phyloP scores from a whole-genome alignment of 2,329 filamentous ascomycete genomes.

The Penicillium sp. region DNA sequence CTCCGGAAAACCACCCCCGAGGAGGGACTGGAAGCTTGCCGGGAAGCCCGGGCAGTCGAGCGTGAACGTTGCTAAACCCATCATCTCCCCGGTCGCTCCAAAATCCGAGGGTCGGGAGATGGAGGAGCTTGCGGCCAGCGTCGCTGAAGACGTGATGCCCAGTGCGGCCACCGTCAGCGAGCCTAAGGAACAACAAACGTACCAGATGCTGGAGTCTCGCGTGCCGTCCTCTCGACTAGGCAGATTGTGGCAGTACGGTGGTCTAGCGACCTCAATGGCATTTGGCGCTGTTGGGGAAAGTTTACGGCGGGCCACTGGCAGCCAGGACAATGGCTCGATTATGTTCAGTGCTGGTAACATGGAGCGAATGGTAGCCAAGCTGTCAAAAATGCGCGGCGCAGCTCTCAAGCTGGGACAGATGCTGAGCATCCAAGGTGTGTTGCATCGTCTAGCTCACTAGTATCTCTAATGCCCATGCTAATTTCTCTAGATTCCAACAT shows the following conservation, averaged over 20 bases:
- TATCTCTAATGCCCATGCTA: not conserved
- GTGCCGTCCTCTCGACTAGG: constrained; percentile 86
- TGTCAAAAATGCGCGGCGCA: constrained; percentile 94
- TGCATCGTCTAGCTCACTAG: not conserved
- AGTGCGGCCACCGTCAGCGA: constrained; percentile 15
- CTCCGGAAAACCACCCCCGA: constrained; percentile 41
- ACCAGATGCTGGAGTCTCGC: constrained; percentile 80
- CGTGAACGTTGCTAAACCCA: not conserved
- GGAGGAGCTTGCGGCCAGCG: constrained; percentile 47
- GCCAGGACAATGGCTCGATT: constrained; percentile 66
- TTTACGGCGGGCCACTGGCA: constrained; percentile 74
- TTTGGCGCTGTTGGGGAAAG: constrained; percentile 86
- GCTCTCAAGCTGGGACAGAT: constrained; percentile 97
- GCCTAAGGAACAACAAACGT: constrained; percentile 42
- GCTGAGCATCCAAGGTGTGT: constrained; percentile 81
- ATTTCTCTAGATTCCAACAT: constrained; percentile 72
- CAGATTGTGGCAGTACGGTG: constrained; percentile 90
- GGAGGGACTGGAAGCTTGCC: constrained; percentile 15
- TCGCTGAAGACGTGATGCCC: constrained; percentile 42
- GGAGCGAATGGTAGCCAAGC: constrained; percentile 85
- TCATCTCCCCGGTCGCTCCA: not conserved
- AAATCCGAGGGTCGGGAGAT: constrained; percentile 40
- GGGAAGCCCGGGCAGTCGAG: constrained; percentile 1
- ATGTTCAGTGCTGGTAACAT: constrained; percentile 88
- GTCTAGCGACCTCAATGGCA: constrained; percentile 91